Percentiles rank a stretch among this genome's conserved stretches.
phyloP scores from a whole-genome alignment of 2,329 filamentous ascomycete species.

The Trichoderma aggressivum region DNA sequence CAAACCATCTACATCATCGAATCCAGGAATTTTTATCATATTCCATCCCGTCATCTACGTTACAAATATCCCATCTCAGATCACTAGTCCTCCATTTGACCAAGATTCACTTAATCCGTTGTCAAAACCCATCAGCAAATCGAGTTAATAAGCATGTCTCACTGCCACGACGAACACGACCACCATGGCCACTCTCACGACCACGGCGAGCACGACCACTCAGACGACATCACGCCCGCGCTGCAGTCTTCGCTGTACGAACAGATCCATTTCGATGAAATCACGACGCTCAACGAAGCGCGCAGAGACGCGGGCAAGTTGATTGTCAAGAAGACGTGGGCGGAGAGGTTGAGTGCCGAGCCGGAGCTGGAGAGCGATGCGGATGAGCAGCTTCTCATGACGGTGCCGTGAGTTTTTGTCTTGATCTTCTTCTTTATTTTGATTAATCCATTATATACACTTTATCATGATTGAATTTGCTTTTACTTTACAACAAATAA shows the following conservation, averaged over 20 bases:
- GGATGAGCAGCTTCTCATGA: conserved; percentile 92
- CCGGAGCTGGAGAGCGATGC: conserved; percentile 82
- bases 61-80: not conserved
- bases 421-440: not conserved
- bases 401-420: conserved; percentile 69
- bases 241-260: conserved; percentile 88
- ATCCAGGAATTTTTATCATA: not conserved
- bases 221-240: conserved; percentile 86
- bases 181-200: conserved; percentile 50
- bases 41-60: not conserved
- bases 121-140: not conserved
- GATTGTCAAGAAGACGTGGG: conserved; percentile 88
- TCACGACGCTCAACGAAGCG: conserved; percentile 82
- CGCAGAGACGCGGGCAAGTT: conserved; percentile 63
- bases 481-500: not conserved
- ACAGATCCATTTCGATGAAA: conserved; percentile 83
- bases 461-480: not conserved
- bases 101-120: not conserved
- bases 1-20: conserved; percentile 5
- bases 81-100: not conserved
- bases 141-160: conserved; percentile 34
- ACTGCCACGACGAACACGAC: conserved; percentile 51
- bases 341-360: conserved; percentile 65
- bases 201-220: conserved; percentile 73
- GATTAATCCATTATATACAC: not conserved